Evolutionary conservation across 768 basidiomycete species (phyloP).

Genomic region (Mrakia hoshinonis): DNA sequence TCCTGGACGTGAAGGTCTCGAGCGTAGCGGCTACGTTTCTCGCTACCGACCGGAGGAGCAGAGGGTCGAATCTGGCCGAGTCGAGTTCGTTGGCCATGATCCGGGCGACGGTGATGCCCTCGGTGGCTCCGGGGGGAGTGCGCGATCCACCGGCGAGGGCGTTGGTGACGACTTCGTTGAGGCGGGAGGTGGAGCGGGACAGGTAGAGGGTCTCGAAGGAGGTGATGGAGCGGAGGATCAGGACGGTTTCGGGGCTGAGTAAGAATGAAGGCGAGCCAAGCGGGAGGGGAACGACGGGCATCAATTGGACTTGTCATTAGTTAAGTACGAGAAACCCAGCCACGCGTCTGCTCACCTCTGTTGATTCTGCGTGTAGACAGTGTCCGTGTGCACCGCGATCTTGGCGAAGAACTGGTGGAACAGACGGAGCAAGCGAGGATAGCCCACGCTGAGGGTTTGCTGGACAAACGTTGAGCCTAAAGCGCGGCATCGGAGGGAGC

Average conservation of each 20-base stretch:
- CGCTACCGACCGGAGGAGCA: slow-evolving; percentile 70
- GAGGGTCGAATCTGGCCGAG: slow-evolving; percentile 82
- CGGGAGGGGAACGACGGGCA: background rate
- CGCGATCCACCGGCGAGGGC: slow-evolving; percentile 66
- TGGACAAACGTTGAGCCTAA: slow-evolving; percentile 85
- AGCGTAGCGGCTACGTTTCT: slow-evolving; percentile 60
- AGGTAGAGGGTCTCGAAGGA: slow-evolving; percentile 83
- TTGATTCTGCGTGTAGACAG: slow-evolving; percentile 68
- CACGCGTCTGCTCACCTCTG: slow-evolving; percentile 77
- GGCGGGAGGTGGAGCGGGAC: slow-evolving; percentile 66
- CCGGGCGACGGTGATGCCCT: slow-evolving; percentile 69
- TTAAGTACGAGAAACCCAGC: too few relatives aligned
- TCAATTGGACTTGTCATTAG: too few relatives aligned
- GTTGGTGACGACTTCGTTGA: slow-evolving; percentile 72
- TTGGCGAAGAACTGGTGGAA: slow-evolving; percentile 97
- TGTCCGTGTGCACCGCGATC: slow-evolving; percentile 91
- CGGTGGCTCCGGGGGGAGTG: slow-evolving; percentile 60
- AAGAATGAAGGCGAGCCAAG: slow-evolving; percentile 7
- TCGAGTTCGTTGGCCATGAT: slow-evolving; percentile 83
- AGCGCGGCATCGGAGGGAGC: too few relatives aligned
- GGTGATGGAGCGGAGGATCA: slow-evolving; percentile 72
- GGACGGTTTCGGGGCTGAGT: slow-evolving; percentile 76
- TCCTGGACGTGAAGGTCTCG: slow-evolving; percentile 56
- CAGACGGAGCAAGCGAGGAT: slow-evolving; percentile 75
- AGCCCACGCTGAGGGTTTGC: slow-evolving; percentile 74